phyloP scores from a whole-genome alignment of 1,284 basidiomycete genomes.

The Anthracocystis setariae region DNA sequence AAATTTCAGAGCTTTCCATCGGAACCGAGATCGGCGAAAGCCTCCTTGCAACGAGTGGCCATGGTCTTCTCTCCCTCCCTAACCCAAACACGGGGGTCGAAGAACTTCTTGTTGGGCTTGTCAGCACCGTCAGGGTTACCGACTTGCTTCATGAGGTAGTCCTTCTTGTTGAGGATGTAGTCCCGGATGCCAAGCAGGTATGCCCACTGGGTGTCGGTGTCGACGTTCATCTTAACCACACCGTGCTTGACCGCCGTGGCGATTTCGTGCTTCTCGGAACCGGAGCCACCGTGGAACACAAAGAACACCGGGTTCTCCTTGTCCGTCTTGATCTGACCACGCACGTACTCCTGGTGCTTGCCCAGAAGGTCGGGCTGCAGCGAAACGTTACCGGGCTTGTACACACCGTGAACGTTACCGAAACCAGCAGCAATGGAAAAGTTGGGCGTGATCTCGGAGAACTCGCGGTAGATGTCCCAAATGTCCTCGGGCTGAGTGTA shows the following conservation, averaged over 20 bases:
- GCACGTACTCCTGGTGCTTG: conserved; percentile 87
- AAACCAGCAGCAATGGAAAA: conserved; percentile 98
- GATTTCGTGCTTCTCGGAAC: conserved; percentile 97
- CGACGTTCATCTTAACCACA: conserved; percentile 70
- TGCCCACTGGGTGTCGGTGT: conserved; percentile 85
- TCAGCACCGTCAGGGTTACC: conserved; percentile 67
- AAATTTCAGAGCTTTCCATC: conserved; percentile 62
- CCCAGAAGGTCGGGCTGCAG: conserved; percentile 90
- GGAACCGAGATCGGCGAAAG: conserved; percentile 83
- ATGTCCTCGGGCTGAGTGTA: conserved; percentile 97
- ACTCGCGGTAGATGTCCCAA: conserved; percentile 86
- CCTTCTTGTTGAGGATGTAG: conserved; percentile 67
- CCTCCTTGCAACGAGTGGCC: conserved; percentile 84
- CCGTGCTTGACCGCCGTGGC: conserved; percentile 88
- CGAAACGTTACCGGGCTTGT: conserved; percentile 73
- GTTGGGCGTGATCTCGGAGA: conserved; percentile 87
- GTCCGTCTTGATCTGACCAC: conserved; percentile 76
- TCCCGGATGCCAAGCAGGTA: conserved; percentile 83
- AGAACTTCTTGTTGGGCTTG: conserved; percentile 68
- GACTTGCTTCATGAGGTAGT: conserved; percentile 66
- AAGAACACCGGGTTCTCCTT: conserved; percentile 79
- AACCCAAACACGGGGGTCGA: conserved; percentile 84
- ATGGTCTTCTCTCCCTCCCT: conserved; percentile 98
- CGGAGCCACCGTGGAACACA: conserved; percentile 99
- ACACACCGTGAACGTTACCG: conserved; percentile 83